Evolutionary conservation across 345 rosid species (phyloP).

Genomic region (Hevea brasiliensis): DNA sequence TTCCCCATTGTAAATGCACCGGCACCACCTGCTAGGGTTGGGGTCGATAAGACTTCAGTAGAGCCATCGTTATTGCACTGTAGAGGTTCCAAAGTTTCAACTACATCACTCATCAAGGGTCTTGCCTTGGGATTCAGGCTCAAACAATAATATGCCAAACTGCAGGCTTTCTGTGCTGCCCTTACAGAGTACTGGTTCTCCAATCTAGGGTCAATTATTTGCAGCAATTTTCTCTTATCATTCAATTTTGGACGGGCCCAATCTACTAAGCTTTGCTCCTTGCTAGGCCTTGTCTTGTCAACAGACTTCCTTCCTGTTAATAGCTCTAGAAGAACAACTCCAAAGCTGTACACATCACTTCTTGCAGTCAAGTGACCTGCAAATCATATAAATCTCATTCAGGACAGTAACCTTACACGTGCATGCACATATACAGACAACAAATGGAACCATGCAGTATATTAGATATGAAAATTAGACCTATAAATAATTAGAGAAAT

Average conservation of each 20-base stretch:
- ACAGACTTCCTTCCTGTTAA: conserved; percentile 90
- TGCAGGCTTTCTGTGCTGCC: conserved; percentile 96
- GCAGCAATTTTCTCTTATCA: conserved; percentile 84
- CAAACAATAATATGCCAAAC: conserved; percentile 88
- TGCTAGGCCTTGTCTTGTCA: conserved; percentile 93
- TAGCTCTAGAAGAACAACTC: conserved; percentile 92
- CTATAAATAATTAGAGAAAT: background rate
- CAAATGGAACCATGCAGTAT: background rate
- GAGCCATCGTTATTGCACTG: conserved; percentile 55
- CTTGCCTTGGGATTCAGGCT: conserved; percentile 98
- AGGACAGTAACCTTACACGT: background rate
- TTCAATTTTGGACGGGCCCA: conserved; percentile 98
- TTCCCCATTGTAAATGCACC: conserved; percentile 71
- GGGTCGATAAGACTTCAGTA: conserved; percentile 42
- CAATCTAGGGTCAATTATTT: conserved; percentile 86
- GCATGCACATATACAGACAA: background rate
- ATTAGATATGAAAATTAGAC: background rate
- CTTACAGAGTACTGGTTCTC: conserved; percentile 83
- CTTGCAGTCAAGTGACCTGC: conserved; percentile 94
- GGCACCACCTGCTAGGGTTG: conserved; percentile 34
- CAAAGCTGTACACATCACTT: conserved; percentile 95
- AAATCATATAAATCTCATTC: conserved; percentile 24
- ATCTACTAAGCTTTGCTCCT: conserved; percentile 92
- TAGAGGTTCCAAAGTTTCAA: conserved; percentile 87
- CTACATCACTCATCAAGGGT: conserved; percentile 95